Evolutionary conservation across 148 eudicot genomes (phyloP).

Genomic region (Heliosperma pusillum): DNA sequence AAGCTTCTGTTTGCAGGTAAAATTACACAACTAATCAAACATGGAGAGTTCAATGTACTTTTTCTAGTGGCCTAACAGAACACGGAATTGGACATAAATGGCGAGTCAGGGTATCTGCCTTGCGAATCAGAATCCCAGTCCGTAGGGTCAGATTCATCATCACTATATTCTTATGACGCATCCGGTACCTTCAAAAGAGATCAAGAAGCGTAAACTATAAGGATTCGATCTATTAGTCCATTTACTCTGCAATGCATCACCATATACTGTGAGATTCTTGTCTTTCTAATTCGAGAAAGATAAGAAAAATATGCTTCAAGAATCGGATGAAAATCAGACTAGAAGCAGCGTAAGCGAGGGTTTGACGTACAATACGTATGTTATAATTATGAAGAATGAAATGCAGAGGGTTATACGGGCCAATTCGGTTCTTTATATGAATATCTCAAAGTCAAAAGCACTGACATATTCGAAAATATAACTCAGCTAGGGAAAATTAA

Average conservation of each 20-base stretch:
- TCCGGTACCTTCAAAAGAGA: conserved; percentile 24
- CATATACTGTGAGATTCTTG: neutral
- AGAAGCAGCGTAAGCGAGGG: no score
- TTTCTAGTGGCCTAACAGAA: neutral
- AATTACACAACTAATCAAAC: neutral
- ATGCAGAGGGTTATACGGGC: neutral
- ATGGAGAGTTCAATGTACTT: neutral
- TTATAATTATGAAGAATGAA: no score
- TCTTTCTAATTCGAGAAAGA: no score
- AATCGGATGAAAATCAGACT: no score
- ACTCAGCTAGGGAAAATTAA: no score
- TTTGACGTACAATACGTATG: neutral
- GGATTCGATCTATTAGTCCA: neutral
- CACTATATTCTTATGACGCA: conserved; percentile 21
- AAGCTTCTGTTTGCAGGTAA: neutral
- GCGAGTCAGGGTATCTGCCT: conserved; percentile 9
- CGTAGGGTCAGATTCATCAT: conserved; percentile 28
- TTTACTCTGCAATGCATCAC: neutral
- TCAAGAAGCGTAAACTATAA: conserved; percentile 6
- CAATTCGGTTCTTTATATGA: neutral
- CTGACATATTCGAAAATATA: no score
- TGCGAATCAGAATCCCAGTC: conserved; percentile 33
- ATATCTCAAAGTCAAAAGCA: no score
- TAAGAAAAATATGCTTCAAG: no score
- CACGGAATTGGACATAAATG: neutral